Conservation (phyloP, 176 grass and related monocot species). For the Oryza glaberrima region DNA sequence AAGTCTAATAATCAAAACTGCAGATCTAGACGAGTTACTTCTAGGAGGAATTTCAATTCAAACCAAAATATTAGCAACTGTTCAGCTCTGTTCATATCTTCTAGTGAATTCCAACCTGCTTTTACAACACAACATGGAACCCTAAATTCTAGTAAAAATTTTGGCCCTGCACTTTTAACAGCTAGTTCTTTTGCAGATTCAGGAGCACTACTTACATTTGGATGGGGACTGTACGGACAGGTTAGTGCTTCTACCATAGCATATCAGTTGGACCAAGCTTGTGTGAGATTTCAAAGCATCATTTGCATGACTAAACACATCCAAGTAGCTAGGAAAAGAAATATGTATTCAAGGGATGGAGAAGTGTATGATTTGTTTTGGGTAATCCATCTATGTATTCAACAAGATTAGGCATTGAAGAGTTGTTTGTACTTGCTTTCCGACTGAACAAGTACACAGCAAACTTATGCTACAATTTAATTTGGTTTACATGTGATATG, state of each 20-base stretch:
- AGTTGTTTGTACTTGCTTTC: not conserved
- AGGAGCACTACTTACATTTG: slow-evolving; percentile 89
- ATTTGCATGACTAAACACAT: not conserved
- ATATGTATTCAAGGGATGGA: not conserved
- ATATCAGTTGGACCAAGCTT: slow-evolving; percentile 12
- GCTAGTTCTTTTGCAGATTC: slow-evolving; percentile 58
- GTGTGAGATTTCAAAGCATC: not conserved
- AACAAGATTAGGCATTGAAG: not conserved
- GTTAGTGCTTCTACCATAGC: slow-evolving; percentile 46
- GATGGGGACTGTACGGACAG: slow-evolving; percentile 97
- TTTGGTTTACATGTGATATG: slow-evolving; percentile 7
- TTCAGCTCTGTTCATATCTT: not conserved
- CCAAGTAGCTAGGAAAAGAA: not conserved
- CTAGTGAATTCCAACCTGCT: not conserved
- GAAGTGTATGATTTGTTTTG: not conserved
- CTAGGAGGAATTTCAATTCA: slow-evolving; percentile 17
- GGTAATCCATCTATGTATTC: not conserved
- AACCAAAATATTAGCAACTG: slow-evolving; percentile 14
- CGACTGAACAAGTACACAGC: not conserved
- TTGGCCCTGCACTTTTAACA: slow-evolving; percentile 16
- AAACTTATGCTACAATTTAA: not conserved
- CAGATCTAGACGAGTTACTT: slow-evolving; percentile 1
- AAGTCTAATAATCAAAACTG: not conserved
- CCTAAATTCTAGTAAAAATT: slow-evolving; percentile 2
- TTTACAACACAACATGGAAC: not conserved